Percentiles rank a stretch among this genome's conserved stretches.
Evolutionary conservation across 768 basidiomycete genomes (phyloP).

Genomic region (Kwoniella sp.): DNA sequence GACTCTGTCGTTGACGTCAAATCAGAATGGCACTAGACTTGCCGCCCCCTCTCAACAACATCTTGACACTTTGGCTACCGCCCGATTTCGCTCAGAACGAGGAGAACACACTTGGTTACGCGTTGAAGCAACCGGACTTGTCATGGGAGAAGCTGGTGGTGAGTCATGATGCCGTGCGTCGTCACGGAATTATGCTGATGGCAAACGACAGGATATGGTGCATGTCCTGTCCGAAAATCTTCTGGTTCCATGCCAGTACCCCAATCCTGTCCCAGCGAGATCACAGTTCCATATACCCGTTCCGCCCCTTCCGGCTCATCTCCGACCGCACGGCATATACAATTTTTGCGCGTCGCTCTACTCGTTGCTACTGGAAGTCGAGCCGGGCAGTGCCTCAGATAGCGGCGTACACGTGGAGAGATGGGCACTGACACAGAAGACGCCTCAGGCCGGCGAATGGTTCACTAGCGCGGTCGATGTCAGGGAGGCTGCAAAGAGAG

Average conservation of each 20-base stretch:
- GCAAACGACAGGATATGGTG: conserved; percentile 39
- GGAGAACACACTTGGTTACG: conserved; percentile 45
- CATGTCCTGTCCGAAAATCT: conserved; percentile 44
- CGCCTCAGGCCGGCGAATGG: conserved; percentile 42
- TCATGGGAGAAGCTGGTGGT: conserved; percentile 49
- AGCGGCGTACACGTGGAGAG: conserved; percentile 18
- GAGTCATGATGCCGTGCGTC: conserved; percentile 20
- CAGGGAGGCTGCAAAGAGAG: conserved; percentile 24
- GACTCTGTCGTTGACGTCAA: conserved; percentile 7
- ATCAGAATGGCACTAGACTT: conserved; percentile 38
- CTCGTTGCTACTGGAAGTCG: conserved; percentile 31
- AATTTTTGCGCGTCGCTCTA: conserved; percentile 41
- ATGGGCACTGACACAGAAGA: conserved; percentile 46
- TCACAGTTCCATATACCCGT: conserved; percentile 37
- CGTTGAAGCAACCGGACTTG: conserved; percentile 33
- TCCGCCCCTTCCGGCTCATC: conserved; percentile 43
- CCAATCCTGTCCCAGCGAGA: conserved; percentile 43
- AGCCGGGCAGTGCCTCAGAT: conserved; percentile 17
- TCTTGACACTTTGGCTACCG: conserved; percentile 38
- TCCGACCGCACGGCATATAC: conserved; percentile 46
- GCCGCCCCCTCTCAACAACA: conserved; percentile 38
- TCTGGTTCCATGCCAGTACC: conserved; percentile 42
- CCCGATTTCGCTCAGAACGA: conserved; percentile 37
- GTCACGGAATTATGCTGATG: too few species aligned
- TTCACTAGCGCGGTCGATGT: conserved; percentile 39